A percentile compares a stretch with the other conserved stretches of the same genome.
These are phyloP conservation scores for Capsella rubella DNA, from an alignment of 441 rosid species.

Conservation along the genomic window DNA sequence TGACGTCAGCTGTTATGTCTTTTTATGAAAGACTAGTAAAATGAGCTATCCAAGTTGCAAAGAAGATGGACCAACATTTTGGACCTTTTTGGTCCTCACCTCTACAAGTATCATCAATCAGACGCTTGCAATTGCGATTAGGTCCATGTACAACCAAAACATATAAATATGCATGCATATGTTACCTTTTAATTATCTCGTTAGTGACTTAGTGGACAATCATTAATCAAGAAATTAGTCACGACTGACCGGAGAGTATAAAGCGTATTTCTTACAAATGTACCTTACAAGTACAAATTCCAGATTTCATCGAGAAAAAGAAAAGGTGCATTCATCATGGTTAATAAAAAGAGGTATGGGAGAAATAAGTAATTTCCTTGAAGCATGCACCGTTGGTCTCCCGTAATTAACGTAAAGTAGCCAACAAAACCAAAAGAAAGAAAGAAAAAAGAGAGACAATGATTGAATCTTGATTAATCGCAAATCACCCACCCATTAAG, in stretches of 20 bases:
- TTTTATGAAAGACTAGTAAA: not conserved
- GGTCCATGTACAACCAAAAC: slow-evolving; percentile 22
- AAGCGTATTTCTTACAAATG: slow-evolving; percentile 12
- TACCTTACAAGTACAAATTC: slow-evolving; percentile 35
- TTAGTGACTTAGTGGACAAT: slow-evolving; percentile 15
- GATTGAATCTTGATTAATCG: not conserved
- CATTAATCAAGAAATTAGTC: slow-evolving; percentile 18
- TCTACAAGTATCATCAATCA: not conserved
- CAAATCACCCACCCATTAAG: slow-evolving; percentile 35
- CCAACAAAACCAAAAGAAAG: no score
- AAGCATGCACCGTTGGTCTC: slow-evolving; percentile 9
- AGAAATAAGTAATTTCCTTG: slow-evolving; percentile 1
- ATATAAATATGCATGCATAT: not conserved
- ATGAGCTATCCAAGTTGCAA: slow-evolving; percentile 38
- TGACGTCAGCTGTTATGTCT: slow-evolving; percentile 35
- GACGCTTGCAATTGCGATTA: slow-evolving; percentile 27
- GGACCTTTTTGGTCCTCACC: slow-evolving; percentile 18
- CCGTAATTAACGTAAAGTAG: slow-evolving; percentile 39
- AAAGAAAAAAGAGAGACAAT: no score
- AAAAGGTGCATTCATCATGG: not conserved
- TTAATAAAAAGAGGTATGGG: not conserved
- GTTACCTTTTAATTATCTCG: slow-evolving; percentile 6
- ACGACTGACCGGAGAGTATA: slow-evolving; percentile 2
- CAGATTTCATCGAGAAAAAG: slow-evolving; percentile 2
- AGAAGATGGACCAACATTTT: slow-evolving; percentile 33